A percentile compares a stretch with the other conserved stretches of the same genome.
phyloP scores from a whole-genome alignment of 2,329 filamentous ascomycete genomes.

The Orbilia blumenaviensis region DNA sequence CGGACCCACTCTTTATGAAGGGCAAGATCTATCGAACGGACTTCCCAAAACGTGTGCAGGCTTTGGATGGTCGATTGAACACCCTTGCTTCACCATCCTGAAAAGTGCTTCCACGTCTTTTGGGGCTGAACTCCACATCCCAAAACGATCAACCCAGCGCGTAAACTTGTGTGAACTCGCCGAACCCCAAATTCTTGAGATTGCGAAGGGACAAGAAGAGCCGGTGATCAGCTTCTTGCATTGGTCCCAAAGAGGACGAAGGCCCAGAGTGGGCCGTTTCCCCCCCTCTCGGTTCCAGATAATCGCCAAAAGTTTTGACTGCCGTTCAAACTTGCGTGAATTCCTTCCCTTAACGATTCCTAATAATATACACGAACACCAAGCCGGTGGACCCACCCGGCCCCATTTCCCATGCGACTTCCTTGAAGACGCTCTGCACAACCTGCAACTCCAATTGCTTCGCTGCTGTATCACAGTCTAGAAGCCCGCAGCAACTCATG shows the following conservation, averaged over 20 bases:
- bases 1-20: neutral
- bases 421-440: neutral
- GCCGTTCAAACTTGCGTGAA: neutral
- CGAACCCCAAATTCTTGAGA: constrained; percentile 5
- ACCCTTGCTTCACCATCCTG: constrained; percentile 26
- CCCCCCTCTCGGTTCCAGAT: constrained; percentile 23
- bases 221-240: constrained; percentile 19
- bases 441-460: constrained; percentile 1
- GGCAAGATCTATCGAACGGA: constrained; percentile 28
- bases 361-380: constrained; percentile 22
- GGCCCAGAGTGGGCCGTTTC: constrained; percentile 3
- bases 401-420: constrained; percentile 15
- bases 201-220: constrained; percentile 41
- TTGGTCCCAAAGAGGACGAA: constrained; percentile 23
- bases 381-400: neutral
- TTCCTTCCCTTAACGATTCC: constrained; percentile 1
- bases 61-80: too few relatives aligned
- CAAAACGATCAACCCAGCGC: constrained; percentile 29
- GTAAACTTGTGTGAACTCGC: constrained; percentile 28
- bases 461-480: constrained; percentile 28
- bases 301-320: neutral
- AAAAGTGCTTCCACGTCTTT: constrained; percentile 2
- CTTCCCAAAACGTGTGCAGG: constrained; percentile 37
- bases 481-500: too few relatives aligned
- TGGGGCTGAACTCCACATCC: constrained; percentile 28